Conservation (phyloP, 129 eudicot species). For the Saposhnikovia divaricata region DNA sequence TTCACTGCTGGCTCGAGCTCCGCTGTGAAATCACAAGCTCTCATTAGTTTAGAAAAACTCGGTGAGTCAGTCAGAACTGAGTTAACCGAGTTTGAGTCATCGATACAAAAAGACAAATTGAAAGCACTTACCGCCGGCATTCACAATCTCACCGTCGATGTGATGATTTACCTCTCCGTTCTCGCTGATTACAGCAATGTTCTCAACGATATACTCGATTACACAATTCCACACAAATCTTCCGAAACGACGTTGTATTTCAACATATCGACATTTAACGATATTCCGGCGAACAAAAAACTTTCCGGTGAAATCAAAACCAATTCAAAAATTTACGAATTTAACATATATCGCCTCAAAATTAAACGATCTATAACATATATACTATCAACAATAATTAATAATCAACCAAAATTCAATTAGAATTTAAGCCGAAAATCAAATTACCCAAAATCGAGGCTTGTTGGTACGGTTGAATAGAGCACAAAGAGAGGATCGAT, state of each 20-base stretch:
- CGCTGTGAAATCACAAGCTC: conserved; percentile 25
- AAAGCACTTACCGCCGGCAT: conserved; percentile 24
- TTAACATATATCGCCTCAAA: too few species aligned
- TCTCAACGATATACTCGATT: conserved; percentile 30
- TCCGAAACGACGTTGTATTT: conserved; percentile 26
- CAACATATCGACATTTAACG: conserved; percentile 18
- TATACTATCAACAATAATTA: too few species aligned
- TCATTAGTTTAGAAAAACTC: conserved; percentile 20
- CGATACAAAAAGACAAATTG: conserved; percentile 22
- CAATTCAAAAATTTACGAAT: too few species aligned
- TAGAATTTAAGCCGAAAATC: too few species aligned
- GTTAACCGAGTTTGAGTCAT: conserved; percentile 32
- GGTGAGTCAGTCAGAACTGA: conserved; percentile 24
- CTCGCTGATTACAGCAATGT: conserved; percentile 42
- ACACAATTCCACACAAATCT: conserved; percentile 14
- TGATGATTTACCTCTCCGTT: conserved; percentile 23
- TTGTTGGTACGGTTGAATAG: too few species aligned
- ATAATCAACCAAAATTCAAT: too few species aligned
- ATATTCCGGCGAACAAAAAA: conserved; percentile 34
- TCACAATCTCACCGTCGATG: conserved; percentile 28
- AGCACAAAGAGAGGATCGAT: too few species aligned
- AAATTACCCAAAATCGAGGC: too few species aligned
- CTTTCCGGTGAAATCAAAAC: too few species aligned
- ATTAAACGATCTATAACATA: too few species aligned
- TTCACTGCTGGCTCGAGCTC: conserved; percentile 33